phyloP scores from a whole-genome alignment of 2,329 filamentous ascomycete genomes.

The Cercospora zeae-maydis region DNA sequence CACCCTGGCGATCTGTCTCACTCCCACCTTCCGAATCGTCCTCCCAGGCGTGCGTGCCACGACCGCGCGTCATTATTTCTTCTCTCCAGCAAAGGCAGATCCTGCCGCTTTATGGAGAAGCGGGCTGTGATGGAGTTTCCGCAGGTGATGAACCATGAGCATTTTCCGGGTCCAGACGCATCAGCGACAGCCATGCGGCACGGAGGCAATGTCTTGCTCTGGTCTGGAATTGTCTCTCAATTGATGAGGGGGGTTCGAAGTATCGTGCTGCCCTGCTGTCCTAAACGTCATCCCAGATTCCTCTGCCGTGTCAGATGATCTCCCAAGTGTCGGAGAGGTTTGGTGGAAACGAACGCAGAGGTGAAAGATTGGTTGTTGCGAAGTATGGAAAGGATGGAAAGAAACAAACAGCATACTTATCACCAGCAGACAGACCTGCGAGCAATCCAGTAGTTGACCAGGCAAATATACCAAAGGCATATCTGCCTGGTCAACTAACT shows the following conservation, averaged over 20 bases:
- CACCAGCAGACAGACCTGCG: neutral
- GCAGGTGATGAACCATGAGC: neutral
- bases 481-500: constrained; percentile 9
- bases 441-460: constrained; percentile 9
- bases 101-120: neutral
- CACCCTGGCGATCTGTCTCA: neutral
- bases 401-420: neutral
- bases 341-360: neutral
- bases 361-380: neutral
- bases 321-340: neutral
- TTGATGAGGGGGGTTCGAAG: neutral
- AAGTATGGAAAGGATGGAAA: neutral
- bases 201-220: neutral
- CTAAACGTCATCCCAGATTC: neutral
- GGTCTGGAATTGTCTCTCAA: neutral
- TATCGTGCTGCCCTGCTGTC: neutral
- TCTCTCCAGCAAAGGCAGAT: neutral
- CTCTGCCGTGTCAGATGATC: neutral
- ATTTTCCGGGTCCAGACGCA: neutral
- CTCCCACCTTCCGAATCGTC: neutral
- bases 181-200: neutral
- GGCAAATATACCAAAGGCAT: neutral
- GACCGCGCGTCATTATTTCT: neutral
- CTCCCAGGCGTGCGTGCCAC: neutral
- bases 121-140: neutral